Percentiles rank a stretch among this genome's conserved stretches.
Evolutionary conservation across 169 alveolate genomes (phyloP).

Genomic region (Cytauxzoon felis): DNA sequence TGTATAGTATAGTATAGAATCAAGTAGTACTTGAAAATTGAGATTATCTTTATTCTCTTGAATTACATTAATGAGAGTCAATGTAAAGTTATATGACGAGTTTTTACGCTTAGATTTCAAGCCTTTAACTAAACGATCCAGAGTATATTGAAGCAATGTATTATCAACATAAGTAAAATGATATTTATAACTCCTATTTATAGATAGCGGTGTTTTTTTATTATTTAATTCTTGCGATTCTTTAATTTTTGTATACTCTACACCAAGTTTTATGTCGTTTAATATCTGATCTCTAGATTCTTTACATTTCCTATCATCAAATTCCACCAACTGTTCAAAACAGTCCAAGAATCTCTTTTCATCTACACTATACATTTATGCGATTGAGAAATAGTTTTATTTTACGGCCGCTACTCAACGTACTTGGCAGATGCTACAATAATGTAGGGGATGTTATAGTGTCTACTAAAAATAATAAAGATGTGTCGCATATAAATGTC

Average conservation of each 20-base stretch:
- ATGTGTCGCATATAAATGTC: no score
- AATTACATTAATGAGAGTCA: slow-evolving; percentile 26
- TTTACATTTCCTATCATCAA: slow-evolving; percentile 9
- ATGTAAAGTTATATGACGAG: slow-evolving; percentile 35
- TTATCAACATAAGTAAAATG: slow-evolving; percentile 14
- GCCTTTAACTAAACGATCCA: slow-evolving; percentile 47
- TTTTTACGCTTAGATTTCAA: slow-evolving; percentile 18
- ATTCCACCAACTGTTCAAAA: slow-evolving; percentile 42
- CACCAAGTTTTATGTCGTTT: not conserved
- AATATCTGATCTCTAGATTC: slow-evolving; percentile 29
- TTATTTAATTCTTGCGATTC: not conserved
- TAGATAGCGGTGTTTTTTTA: slow-evolving; percentile 4
- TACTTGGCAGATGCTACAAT: no score
- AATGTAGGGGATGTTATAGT: no score
- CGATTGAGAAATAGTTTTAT: no score
- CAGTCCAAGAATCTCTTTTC: slow-evolving; percentile 17
- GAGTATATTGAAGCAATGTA: slow-evolving; percentile 40
- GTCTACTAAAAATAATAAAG: no score
- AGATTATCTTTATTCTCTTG: slow-evolving; percentile 16
- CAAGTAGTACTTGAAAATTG: not conserved
- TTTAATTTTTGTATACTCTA: not conserved
- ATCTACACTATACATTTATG: not conserved
- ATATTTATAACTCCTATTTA: slow-evolving; percentile 28
- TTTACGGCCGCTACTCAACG: no score
- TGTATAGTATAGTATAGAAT: slow-evolving; percentile 20